These are phyloP conservation scores for Exophiala phaeomuriformis DNA, from an alignment of 2,329 filamentous ascomycete species.

Conservation along the genomic window DNA sequence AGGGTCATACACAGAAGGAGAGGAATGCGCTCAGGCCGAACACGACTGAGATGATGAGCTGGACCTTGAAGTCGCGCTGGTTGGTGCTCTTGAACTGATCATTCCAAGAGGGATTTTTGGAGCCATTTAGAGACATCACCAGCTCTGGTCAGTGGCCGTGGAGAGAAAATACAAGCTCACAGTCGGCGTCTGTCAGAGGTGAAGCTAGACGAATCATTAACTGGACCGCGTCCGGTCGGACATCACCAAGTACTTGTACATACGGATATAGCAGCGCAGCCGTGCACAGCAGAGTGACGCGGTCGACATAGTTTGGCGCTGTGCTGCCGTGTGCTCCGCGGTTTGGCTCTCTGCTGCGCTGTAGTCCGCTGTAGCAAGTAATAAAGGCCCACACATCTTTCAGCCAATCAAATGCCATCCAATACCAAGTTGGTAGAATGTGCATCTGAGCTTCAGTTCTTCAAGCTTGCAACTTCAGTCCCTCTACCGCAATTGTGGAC, in stretches of 20 bases:
- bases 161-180: neutral
- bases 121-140: slow-evolving; percentile 15
- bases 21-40: slow-evolving; percentile 40
- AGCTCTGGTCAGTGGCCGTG: neutral
- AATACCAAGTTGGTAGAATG: slow-evolving; percentile 14
- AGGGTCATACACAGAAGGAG: slow-evolving; percentile 39
- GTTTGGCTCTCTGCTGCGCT: too few relatives aligned
- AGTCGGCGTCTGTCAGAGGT: neutral
- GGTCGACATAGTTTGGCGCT: neutral
- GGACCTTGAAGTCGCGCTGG: slow-evolving; percentile 37
- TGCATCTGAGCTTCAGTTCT: slow-evolving; percentile 7
- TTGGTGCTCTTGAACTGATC: slow-evolving; percentile 26
- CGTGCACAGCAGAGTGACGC: neutral
- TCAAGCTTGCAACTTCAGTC: slow-evolving; percentile 20
- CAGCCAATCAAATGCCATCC: slow-evolving; percentile 10
- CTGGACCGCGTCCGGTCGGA: neutral
- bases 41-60: slow-evolving; percentile 39
- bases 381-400: too few relatives aligned
- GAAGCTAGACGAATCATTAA: neutral
- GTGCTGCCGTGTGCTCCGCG: too few relatives aligned
- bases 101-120: slow-evolving; percentile 22
- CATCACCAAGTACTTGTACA: neutral
- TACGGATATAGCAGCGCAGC: neutral
- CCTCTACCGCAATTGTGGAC: slow-evolving; percentile 6
- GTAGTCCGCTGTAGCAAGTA: too few relatives aligned